Evolutionary conservation across 805 yeast genomes (phyloP).

Genomic region (Sugiyamaella boreocaroliniensis): DNA sequence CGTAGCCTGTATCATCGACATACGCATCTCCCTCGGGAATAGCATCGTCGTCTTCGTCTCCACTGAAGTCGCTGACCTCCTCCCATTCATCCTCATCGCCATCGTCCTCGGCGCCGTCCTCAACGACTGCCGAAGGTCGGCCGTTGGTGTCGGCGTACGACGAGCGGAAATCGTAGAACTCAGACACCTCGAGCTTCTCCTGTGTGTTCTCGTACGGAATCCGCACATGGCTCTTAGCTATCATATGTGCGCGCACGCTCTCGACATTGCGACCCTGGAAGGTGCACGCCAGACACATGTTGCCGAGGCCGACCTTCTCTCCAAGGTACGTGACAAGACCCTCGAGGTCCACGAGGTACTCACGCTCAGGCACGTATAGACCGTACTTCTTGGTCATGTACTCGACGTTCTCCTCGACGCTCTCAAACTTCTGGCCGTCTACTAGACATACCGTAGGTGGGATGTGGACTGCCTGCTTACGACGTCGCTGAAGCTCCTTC

Average conservation of each 20-base stretch:
- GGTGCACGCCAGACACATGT: slow-evolving; percentile 72
- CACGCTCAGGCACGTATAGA: slow-evolving; percentile 76
- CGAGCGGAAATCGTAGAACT: slow-evolving; percentile 77
- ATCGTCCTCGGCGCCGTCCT: slow-evolving; percentile 30
- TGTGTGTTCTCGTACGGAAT: slow-evolving; percentile 81
- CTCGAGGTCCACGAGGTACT: slow-evolving; percentile 55
- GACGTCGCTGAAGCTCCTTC: slow-evolving; percentile 19
- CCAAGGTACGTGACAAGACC: slow-evolving; percentile 74
- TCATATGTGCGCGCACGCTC: slow-evolving; percentile 85
- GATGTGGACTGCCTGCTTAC: slow-evolving; percentile 19
- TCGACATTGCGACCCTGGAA: slow-evolving; percentile 81
- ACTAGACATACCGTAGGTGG: slow-evolving; percentile 35
- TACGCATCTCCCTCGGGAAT: slow-evolving; percentile 32
- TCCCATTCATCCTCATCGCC: slow-evolving; percentile 30
- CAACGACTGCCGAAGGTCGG: slow-evolving; percentile 29
- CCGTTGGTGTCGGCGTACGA: slow-evolving; percentile 39
- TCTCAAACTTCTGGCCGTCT: slow-evolving; percentile 43
- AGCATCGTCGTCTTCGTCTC: slow-evolving; percentile 21
- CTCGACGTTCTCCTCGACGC: slow-evolving; percentile 51
- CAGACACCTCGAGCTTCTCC: slow-evolving; percentile 68
- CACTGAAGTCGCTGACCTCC: slow-evolving; percentile 33
- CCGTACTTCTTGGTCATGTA: slow-evolving; percentile 84
- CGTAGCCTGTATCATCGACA: slow-evolving; percentile 54
- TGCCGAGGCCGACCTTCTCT: slow-evolving; percentile 76
- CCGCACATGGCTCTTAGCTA: slow-evolving; percentile 76